These are phyloP conservation scores for Plasmodium billcollinsi DNA, from an alignment of 169 alveolate species.

Conservation along the genomic window DNA sequence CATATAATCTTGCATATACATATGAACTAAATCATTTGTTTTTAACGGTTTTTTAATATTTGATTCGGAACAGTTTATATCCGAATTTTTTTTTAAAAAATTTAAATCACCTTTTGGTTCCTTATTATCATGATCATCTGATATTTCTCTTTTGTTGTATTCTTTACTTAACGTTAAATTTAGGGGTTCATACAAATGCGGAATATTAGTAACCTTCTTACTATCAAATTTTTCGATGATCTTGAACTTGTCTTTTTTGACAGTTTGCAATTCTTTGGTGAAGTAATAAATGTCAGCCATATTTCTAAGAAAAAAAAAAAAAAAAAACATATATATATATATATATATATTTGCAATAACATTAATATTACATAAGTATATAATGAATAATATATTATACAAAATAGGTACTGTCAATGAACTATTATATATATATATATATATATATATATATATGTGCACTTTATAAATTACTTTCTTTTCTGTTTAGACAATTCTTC, in stretches of 20 bases:
- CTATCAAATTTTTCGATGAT: constrained; percentile 69
- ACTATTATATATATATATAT: constrained; percentile 28
- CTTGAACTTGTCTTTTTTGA: constrained; percentile 60
- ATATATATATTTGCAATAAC: neutral
- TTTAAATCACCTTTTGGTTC: neutral
- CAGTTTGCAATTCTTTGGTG: constrained; percentile 41
- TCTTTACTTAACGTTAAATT: constrained; percentile 31
- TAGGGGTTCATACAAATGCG: constrained; percentile 61
- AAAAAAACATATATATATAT: constrained; percentile 15
- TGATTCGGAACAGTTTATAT: constrained; percentile 7
- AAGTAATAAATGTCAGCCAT: constrained; percentile 54
- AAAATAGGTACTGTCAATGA: constrained; percentile 1
- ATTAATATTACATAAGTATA: too few species aligned
- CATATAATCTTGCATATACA: constrained; percentile 69
- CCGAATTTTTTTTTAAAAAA: neutral
- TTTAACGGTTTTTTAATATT: constrained; percentile 1
- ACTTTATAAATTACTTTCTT: constrained; percentile 31
- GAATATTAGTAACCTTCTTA: constrained; percentile 21
- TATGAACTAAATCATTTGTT: constrained; percentile 55
- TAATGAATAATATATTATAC: too few species aligned
- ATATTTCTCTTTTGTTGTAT: neutral
- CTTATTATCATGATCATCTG: neutral
- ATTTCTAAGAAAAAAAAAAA: constrained; percentile 14
- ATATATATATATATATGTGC: constrained; percentile 7
- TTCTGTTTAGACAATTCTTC: constrained; percentile 57